Conservation (phyloP, 495 filamentous ascomycete species). For the Lophium mytilinum region DNA sequence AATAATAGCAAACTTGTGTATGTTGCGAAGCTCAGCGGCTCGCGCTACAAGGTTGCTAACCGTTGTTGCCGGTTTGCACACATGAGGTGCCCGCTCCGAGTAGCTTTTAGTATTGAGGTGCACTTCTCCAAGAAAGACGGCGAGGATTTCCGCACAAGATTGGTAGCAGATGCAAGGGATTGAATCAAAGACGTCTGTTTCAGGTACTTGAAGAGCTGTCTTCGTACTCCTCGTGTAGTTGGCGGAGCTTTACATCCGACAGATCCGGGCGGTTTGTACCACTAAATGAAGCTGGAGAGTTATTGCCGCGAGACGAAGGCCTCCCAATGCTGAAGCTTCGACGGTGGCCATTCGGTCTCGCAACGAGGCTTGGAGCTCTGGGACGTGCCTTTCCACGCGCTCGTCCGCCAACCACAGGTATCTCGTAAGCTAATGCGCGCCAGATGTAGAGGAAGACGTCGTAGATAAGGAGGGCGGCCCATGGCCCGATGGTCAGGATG, state of each 20-base stretch:
- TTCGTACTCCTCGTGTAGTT: constrained; percentile 12
- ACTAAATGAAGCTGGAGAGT: neutral
- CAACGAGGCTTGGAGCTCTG: constrained; percentile 55
- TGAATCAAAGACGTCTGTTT: neutral
- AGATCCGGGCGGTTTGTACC: constrained; percentile 1
- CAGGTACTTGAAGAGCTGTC: neutral
- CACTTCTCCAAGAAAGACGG: too few species aligned
- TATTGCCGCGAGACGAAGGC: neutral
- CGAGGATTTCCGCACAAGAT: too few species aligned
- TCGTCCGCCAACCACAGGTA: constrained; percentile 56
- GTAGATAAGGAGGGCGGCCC: constrained; percentile 57
- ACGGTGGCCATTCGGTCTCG: constrained; percentile 47
- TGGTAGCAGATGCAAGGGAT: too few species aligned
- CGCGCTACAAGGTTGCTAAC: too few species aligned
- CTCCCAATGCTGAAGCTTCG: constrained; percentile 43
- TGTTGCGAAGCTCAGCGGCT: too few species aligned
- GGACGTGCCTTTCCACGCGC: constrained; percentile 55
- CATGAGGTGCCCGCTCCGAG: too few species aligned
- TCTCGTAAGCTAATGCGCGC: constrained; percentile 49
- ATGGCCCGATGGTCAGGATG: constrained; percentile 57
- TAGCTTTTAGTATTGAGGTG: too few species aligned
- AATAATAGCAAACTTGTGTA: too few species aligned
- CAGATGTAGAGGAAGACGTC: constrained; percentile 59
- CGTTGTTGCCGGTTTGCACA: too few species aligned
- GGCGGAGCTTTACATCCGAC: constrained; percentile 9